Conservation (phyloP, 2,329 filamentous ascomycete species). For the Neurospora sp. region DNA sequence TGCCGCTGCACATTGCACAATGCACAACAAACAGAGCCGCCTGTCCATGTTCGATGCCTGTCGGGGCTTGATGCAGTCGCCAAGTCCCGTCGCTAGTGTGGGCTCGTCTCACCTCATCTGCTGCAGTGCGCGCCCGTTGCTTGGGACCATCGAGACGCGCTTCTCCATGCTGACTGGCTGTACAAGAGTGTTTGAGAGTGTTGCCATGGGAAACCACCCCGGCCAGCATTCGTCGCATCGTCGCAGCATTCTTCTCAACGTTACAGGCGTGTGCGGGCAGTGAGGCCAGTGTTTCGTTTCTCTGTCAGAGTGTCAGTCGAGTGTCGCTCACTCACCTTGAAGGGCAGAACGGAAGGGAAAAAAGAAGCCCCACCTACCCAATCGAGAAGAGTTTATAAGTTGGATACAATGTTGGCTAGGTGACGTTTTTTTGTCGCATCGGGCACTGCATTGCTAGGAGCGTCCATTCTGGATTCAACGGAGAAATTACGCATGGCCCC, state of each 20-base stretch:
- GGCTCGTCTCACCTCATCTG: not conserved
- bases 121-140: not conserved
- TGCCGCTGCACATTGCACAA: not conserved
- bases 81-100: not conserved
- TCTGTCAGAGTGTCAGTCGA: not conserved
- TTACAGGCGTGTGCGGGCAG: not conserved
- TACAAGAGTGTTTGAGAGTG: not conserved
- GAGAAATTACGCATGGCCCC: not conserved
- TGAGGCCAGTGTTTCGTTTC: not conserved
- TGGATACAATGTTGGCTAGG: not conserved
- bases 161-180: not conserved
- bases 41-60: not conserved
- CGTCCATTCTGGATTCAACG: not conserved
- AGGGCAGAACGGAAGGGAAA: not conserved
- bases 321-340: not conserved
- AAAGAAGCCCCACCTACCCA: not conserved
- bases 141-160: not conserved
- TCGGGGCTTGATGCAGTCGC: conserved; percentile 1
- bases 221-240: not conserved
- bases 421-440: not conserved
- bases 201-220: not conserved
- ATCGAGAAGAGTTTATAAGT: not conserved
- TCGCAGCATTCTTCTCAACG: not conserved
- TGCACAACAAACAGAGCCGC: not conserved
- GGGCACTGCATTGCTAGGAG: not conserved